Evolutionary conservation across 805 yeast species (phyloP).

Genomic region (Lipomyces orientalis): DNA sequence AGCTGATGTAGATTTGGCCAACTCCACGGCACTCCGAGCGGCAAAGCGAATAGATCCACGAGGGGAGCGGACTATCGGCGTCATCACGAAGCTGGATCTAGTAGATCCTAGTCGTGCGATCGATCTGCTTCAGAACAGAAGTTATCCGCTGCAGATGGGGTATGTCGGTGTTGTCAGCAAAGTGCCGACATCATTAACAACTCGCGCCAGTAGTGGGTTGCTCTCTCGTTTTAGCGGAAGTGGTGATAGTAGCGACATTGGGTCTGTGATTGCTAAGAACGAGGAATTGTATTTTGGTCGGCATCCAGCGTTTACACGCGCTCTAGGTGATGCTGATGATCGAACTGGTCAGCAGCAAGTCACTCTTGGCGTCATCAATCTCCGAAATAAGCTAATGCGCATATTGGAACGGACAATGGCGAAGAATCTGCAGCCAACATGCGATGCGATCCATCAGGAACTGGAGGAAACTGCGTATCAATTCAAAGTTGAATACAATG

Average conservation of each 20-base stretch:
- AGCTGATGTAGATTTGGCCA: slow-evolving; percentile 97
- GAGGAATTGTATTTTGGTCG: slow-evolving; percentile 69
- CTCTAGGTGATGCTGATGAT: not conserved
- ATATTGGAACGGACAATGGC: slow-evolving; percentile 94
- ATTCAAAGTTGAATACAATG: slow-evolving; percentile 96
- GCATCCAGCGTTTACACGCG: slow-evolving; percentile 57
- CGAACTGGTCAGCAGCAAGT: slow-evolving; percentile 16
- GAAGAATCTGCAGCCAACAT: slow-evolving; percentile 83
- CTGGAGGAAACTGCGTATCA: slow-evolving; percentile 90
- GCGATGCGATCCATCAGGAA: slow-evolving; percentile 82
- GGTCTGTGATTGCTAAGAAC: slow-evolving; percentile 49
- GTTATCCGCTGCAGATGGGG: slow-evolving; percentile 93
- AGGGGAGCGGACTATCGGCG: slow-evolving; percentile 96
- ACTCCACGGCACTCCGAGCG: slow-evolving; percentile 91
- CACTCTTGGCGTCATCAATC: slow-evolving; percentile 72
- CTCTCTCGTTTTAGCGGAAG: slow-evolving; percentile 23
- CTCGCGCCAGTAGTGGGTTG: slow-evolving; percentile 16
- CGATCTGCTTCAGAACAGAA: slow-evolving; percentile 69
- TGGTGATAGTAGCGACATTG: slow-evolving; percentile 64
- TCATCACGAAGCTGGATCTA: slow-evolving; percentile 89
- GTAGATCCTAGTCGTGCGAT: slow-evolving; percentile 79
- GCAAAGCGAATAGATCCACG: slow-evolving; percentile 87
- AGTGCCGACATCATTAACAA: slow-evolving; percentile 53
- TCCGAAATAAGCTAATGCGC: slow-evolving; percentile 80
- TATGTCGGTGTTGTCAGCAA: slow-evolving; percentile 97